Evolutionary conservation across 2,329 filamentous ascomycete species (phyloP).

Genomic region (Xylariaceae sp.): DNA sequence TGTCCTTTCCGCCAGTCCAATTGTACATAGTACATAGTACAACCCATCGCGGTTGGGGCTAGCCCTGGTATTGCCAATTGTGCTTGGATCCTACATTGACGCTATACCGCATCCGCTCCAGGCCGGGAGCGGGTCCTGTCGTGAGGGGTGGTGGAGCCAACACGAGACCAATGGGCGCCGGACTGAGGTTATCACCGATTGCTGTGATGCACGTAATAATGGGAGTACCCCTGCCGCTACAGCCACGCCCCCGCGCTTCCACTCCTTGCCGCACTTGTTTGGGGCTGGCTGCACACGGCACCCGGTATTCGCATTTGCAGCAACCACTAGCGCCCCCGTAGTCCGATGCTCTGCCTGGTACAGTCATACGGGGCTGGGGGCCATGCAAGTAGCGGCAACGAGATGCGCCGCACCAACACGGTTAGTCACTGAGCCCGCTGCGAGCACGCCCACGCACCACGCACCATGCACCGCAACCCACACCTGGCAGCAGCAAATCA

Average conservation of each 20-base stretch:
- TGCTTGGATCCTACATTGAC: not conserved
- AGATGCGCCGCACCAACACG: too few species aligned
- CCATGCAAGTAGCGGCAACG: not conserved
- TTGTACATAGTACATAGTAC: not conserved
- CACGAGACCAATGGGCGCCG: not conserved
- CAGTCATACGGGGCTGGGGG: too few species aligned
- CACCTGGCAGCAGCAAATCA: constrained; percentile 13
- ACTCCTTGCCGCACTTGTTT: too few species aligned
- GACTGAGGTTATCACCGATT: not conserved
- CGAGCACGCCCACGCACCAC: not conserved
- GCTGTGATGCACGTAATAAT: not conserved
- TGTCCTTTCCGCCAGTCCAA: not conserved
- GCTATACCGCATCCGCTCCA: not conserved
- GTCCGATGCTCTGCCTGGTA: too few species aligned
- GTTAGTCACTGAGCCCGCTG: not conserved
- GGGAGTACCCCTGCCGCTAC: not conserved
- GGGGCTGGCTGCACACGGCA: too few species aligned
- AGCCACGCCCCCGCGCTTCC: too few species aligned
- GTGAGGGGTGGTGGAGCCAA: not conserved
- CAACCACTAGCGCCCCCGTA: too few species aligned
- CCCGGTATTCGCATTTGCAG: too few species aligned
- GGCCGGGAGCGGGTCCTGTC: not conserved
- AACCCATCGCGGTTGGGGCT: not conserved
- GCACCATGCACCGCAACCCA: not conserved
- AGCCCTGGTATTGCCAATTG: not conserved